Conservation (phyloP, 202 grass and related monocot species). For the Musa balbisiana region DNA sequence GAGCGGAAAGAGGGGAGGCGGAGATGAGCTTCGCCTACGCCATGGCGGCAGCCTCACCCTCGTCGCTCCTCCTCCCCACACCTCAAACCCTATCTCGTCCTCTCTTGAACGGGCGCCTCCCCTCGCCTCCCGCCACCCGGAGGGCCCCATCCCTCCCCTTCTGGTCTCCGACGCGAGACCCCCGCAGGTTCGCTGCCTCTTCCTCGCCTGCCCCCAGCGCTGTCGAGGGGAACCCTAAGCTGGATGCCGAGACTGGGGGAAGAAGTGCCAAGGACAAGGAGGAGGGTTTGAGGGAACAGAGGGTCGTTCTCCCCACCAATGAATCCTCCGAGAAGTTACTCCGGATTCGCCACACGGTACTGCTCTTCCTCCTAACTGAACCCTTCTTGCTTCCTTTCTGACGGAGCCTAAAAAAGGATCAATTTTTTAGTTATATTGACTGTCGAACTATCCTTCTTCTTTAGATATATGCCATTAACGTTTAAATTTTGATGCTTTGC, state of each 20-base stretch:
- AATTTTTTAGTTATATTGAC: not conserved
- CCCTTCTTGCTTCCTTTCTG: not conserved
- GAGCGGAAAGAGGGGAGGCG: not conserved
- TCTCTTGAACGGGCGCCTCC: not conserved
- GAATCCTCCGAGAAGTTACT: slow-evolving; percentile 66
- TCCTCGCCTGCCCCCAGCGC: slow-evolving; percentile 23
- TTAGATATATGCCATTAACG: not conserved
- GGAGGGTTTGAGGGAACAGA: slow-evolving; percentile 21
- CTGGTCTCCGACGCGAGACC: slow-evolving; percentile 2
- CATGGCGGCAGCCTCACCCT: slow-evolving; percentile 54
- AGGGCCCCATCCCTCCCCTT: not conserved
- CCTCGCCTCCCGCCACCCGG: not conserved
- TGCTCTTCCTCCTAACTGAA: not conserved
- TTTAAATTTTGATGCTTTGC: not conserved
- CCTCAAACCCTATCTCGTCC: not conserved
- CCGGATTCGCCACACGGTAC: slow-evolving; percentile 81
- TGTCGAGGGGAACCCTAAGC: slow-evolving; percentile 14
- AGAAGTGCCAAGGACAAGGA: not conserved
- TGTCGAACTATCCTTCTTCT: too few relatives aligned
- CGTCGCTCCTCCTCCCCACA: slow-evolving; percentile 25
- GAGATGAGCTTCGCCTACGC: not conserved
- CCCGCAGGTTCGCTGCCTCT: slow-evolving; percentile 11
- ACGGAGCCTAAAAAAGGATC: not conserved
- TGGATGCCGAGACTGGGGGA: slow-evolving; percentile 21
- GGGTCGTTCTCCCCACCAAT: slow-evolving; percentile 72